phyloP scores from a whole-genome alignment of 2,329 filamentous ascomycete species.

The Orbilia quercus region DNA sequence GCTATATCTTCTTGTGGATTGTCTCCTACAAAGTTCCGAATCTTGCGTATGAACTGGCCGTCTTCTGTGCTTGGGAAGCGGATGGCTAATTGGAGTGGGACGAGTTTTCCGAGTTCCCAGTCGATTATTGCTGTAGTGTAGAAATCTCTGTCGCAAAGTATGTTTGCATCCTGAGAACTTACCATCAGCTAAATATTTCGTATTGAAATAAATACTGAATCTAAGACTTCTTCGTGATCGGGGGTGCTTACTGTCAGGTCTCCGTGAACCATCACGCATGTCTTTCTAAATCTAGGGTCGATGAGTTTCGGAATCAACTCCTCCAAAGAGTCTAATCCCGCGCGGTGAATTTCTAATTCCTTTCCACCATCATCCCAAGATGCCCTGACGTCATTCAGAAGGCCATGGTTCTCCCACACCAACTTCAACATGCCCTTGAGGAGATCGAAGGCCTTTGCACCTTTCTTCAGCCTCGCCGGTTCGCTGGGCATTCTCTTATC shows the following conservation, averaged over 20 bases:
- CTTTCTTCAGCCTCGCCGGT: not conserved
- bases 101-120: constrained; percentile 33
- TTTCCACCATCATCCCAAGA: not conserved
- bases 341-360: constrained; percentile 1
- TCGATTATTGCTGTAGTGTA: constrained; percentile 40
- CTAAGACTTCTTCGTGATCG: not conserved
- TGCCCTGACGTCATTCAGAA: not conserved
- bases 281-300: constrained; percentile 28
- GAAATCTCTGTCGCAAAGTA: constrained; percentile 38
- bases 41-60: not conserved
- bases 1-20: not conserved
- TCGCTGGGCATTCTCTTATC: not conserved
- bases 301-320: constrained; percentile 19
- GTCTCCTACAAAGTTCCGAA: not conserved
- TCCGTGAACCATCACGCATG: constrained; percentile 20
- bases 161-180: constrained; percentile 11
- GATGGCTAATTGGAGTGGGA: constrained; percentile 26
- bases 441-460: not conserved
- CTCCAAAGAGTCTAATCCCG: constrained; percentile 12
- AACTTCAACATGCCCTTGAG: not conserved
- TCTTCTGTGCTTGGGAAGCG: constrained; percentile 4
- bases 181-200: not conserved
- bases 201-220: not conserved
- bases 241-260: constrained; percentile 41
- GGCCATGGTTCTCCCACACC: not conserved